A percentile compares a stretch with the other conserved stretches of the same genome.
These are phyloP conservation scores for Ciborinia camelliae DNA, from an alignment of 2,329 filamentous ascomycete genomes.

Conservation along the genomic window DNA sequence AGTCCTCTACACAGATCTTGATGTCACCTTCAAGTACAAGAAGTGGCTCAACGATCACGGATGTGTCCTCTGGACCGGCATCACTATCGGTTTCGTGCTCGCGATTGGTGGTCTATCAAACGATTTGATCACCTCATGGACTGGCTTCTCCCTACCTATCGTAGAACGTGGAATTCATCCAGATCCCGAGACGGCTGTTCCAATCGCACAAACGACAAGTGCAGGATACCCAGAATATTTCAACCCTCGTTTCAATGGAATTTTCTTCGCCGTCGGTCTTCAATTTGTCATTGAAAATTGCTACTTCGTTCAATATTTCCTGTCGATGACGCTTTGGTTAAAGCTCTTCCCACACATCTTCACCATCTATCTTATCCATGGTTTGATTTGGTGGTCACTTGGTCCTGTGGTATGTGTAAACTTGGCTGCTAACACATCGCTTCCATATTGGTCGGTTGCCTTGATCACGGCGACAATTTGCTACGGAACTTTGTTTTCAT, in stretches of 20 bases:
- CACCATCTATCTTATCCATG: conserved; percentile 49
- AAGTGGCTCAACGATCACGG: conserved; percentile 40
- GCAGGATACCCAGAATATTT: conserved; percentile 45
- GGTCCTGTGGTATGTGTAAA: conserved; percentile 31
- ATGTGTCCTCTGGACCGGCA: conserved; percentile 39
- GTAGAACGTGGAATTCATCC: conserved; percentile 45
- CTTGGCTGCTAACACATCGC: conserved; percentile 22
- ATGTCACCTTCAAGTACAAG: conserved; percentile 45
- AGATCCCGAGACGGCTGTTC: conserved; percentile 40
- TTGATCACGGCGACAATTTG: conserved; percentile 12
- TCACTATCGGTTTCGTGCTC: conserved; percentile 36
- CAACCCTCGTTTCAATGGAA: conserved; percentile 42
- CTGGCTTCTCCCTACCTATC: conserved; percentile 27
- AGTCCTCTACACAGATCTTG: conserved; percentile 45
- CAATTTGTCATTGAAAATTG: conserved; percentile 40
- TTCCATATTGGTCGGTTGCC: conserved; percentile 30
- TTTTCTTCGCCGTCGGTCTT: conserved; percentile 40
- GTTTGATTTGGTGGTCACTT: conserved; percentile 38
- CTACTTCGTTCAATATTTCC: conserved; percentile 41
- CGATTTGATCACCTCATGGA: conserved; percentile 22
- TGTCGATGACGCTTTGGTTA: conserved; percentile 42
- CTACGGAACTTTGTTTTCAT: conserved; percentile 8
- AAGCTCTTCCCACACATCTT: conserved; percentile 48
- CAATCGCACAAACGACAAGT: conserved; percentile 37
- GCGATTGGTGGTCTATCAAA: conserved; percentile 23